Base-by-base conservation (phyloP, 352 stramenopile genomes). In the Phytophthora pseudosyringae region DNA sequence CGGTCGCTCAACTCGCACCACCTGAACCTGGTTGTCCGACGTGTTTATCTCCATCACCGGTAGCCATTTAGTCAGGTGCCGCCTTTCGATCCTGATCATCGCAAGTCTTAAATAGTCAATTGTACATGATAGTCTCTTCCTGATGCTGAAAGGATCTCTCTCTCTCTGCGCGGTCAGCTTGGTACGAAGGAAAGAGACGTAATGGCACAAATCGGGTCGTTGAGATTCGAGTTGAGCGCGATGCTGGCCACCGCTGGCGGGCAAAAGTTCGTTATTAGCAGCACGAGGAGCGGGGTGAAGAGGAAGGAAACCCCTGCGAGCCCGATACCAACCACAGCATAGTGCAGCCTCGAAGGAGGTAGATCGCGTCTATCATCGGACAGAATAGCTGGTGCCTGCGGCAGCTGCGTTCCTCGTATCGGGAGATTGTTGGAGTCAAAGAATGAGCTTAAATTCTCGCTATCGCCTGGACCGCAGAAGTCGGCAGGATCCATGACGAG, bases 181-280 rank as follows among this genome's bases (percentile, higher is more conserved):
- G 32, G 28, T n/a, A 52, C 16, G 29, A 67, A 47, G 9, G 64
- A 71, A 13, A 71, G 41, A 9, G 64, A 63, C 9, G 73, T 70
- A 13, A 73, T 45, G 1, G 35, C 26, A 4, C 70, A 64, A 40
- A 81, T 67, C 10, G 71, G 47, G 18, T 82, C 77, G 52, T 76
- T 86, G 4, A 81, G 45, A 33, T 67, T 75, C 31, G 73, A 61
- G 39, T 86, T 82, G 32, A 86, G 55, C 8, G 56, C 78, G 35
- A 84, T 69, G 10, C 50, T 64, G 5, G 75, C 66, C 4, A 84
- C 59, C 5, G 57, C 52, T 25, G 53, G 45, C n/a, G 50, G 39
- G 15, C 58, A 72, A n/a, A 50, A 72, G 15, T 38, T 72, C n/a
- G 49, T 63, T 35, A 71, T 63, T 32, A 67, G 51, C 28, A 72